Evolutionary conservation across 148 eudicot species (phyloP), one percentile per base, ranked within the genome.

Genomic region (Cornus florida): DNA sequence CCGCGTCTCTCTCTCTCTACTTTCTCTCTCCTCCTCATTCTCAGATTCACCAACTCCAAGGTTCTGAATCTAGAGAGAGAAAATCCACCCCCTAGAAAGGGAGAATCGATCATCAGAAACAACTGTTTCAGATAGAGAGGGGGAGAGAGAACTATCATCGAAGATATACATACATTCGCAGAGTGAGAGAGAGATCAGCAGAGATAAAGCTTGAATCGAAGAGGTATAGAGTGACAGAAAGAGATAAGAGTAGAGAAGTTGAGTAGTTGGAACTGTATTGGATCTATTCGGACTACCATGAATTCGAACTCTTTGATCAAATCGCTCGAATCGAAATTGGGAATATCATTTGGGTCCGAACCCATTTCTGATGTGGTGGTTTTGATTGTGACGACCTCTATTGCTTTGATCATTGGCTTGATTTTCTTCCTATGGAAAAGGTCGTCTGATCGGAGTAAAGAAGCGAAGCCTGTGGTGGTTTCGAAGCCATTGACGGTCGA

Each of bases 401-500:
- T 90, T 43, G 95, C 97, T 20, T 84, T 89, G 74, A 75, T 91
- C 38, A n/a, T 86, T 0, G 97, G 95, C 7, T 68, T 90, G 4
- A 41, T 87, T 66, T 80, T 90, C 33, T 75, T 90, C 23, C 43
- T 93, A 0, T 91, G 88, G 91, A 86, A 80, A 77, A 90, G 89
- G 89, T 86, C 88, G 77, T 65, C 71, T 50, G 92, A 85, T 81
- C 79, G 82, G 32, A 80, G 82, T 33, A 77, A 74, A 53, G 90
- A 77, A 3, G 77, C 70, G 32, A 89, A 70, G 83, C 89, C 83
- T 20, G 76, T 88, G 24, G 82, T 84, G 56, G 69, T 83, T 39
- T 80, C 87, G 22, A 92, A 87, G 81, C 78, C 89, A 28, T 72
- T 88, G 75, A 68, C 78, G 73, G 46, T 74, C 14, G 79, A 75